Conservation (phyloP, 441 rosid species). For the Breynia disticha region DNA sequence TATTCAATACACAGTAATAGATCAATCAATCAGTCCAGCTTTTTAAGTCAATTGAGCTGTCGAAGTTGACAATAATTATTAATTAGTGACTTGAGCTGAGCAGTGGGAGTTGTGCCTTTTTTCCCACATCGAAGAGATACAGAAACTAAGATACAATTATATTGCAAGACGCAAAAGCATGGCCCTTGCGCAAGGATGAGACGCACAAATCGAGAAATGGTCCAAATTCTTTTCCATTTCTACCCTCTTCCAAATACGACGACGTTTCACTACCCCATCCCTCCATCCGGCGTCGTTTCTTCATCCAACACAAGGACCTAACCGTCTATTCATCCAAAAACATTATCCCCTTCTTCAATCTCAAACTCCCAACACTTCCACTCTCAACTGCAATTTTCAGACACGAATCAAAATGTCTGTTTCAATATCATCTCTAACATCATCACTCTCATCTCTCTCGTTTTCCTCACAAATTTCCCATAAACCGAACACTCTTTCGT, state of each 20-base stretch:
- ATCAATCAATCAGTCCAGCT: too few relatives aligned
- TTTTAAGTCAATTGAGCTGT: too few relatives aligned
- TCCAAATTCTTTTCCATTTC: slow-evolving; percentile 12
- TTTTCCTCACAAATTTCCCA: slow-evolving; percentile 65
- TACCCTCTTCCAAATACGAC: slow-evolving; percentile 1
- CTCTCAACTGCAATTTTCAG: background rate
- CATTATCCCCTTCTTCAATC: background rate
- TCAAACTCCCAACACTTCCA: background rate
- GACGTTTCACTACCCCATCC: background rate
- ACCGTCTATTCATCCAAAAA: background rate
- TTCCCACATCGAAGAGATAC: too few relatives aligned
- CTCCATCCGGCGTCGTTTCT: too few relatives aligned
- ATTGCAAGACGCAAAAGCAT: slow-evolving; percentile 19
- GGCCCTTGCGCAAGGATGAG: slow-evolving; percentile 67
- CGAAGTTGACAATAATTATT: too few relatives aligned
- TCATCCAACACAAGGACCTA: background rate
- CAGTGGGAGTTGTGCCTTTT: too few relatives aligned
- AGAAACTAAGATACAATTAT: too few relatives aligned
- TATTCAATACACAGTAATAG: too few relatives aligned
- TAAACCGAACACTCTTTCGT: slow-evolving; percentile 30
- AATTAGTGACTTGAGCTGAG: too few relatives aligned
- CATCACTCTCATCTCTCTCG: slow-evolving; percentile 66
- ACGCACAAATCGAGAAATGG: slow-evolving; percentile 59
- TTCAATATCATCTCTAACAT: slow-evolving; percentile 47
- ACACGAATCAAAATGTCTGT: slow-evolving; percentile 35